Base-by-base conservation (phyloP, 306 rosid genomes). In the Acacia acuminata region DNA sequence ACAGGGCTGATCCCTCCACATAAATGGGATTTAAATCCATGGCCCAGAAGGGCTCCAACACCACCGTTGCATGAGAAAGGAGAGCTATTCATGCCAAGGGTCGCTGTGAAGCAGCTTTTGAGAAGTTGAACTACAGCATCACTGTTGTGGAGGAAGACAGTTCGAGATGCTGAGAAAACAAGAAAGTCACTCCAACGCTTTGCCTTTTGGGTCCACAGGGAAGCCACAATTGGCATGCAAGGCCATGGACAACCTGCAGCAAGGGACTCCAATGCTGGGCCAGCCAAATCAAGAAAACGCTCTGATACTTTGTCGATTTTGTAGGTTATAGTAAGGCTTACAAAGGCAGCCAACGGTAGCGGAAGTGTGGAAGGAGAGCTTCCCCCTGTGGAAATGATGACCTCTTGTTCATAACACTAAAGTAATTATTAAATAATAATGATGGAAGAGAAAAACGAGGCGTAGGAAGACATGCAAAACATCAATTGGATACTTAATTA, bases 171-270 rank as follows among this genome's bases (percentile, higher is more conserved):
- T 24, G 96, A 91, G 85, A 96, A 92, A 80, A 89, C 87, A 65
- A 96, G 96, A 86, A 91, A 96, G 88, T 96, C 99, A 24, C 88
- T 91, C 99, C 98, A 94, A 45, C 97, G 91, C 84, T 87, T 96
- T 32, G 98, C 99, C 86, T 94, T 96, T 87, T 90, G 99, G 70
- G 98, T 92, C 99, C 99, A 96, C 44, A 96, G 91, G 86, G 99
- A 96, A 72, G 98, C 94, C 68, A 96, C 99, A 69, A 96, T 92
- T 60, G 99, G 94, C 99, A 96, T 96, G 84, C 98, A 94, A 83
- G 99, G 99, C 98, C 99, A 96, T 6, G 98, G 97, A 83, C 98
- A 94, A 71, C 97, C 97, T 22, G 98, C 98, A 40, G 99, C 97
- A 47, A 96, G 94, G 85, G 87, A 81, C 90, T 94, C 98, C 88